Percentiles rank a stretch among this genome's conserved stretches.
Conservation (phyloP, 768 basidiomycete species). For the Austroboletus eburneus region DNA sequence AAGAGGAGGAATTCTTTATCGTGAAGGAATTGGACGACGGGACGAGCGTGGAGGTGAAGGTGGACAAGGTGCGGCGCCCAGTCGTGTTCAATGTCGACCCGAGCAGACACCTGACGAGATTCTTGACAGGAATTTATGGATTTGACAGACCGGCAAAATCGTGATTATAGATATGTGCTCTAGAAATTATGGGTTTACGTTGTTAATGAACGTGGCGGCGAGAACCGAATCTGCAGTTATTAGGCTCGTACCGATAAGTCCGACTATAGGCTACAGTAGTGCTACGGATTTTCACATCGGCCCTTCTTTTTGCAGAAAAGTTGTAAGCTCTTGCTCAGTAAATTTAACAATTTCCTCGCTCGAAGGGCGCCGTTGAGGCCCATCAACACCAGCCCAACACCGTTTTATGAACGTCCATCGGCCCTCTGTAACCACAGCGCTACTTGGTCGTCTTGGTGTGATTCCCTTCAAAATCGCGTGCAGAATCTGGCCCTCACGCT, state of each 20-base stretch:
- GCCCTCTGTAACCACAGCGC: background rate
- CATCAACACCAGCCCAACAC: background rate
- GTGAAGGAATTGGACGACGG: slow-evolving; percentile 51
- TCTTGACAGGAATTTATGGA: slow-evolving; percentile 59
- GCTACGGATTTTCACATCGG: too few species aligned
- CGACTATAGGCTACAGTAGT: too few species aligned
- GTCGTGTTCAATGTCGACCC: too few species aligned
- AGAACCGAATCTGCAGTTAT: too few species aligned
- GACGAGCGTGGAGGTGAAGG: slow-evolving; percentile 46
- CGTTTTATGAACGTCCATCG: background rate
- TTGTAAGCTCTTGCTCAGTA: too few species aligned
- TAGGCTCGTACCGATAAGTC: too few species aligned
- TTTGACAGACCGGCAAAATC: slow-evolving; percentile 67
- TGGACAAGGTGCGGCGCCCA: slow-evolving; percentile 52
- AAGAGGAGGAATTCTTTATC: slow-evolving; percentile 61
- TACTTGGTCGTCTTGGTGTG: background rate
- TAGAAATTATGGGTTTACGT: too few species aligned
- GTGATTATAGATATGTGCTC: slow-evolving; percentile 71
- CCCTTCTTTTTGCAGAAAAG: too few species aligned
- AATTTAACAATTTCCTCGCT: too few species aligned
- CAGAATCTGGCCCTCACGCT: background rate
- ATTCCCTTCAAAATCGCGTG: background rate
- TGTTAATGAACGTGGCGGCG: too few species aligned
- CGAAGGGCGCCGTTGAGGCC: background rate
- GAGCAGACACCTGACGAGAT: background rate